Conservation (phyloP, 2,329 filamentous ascomycete species). For the Seiridium cupressi region DNA sequence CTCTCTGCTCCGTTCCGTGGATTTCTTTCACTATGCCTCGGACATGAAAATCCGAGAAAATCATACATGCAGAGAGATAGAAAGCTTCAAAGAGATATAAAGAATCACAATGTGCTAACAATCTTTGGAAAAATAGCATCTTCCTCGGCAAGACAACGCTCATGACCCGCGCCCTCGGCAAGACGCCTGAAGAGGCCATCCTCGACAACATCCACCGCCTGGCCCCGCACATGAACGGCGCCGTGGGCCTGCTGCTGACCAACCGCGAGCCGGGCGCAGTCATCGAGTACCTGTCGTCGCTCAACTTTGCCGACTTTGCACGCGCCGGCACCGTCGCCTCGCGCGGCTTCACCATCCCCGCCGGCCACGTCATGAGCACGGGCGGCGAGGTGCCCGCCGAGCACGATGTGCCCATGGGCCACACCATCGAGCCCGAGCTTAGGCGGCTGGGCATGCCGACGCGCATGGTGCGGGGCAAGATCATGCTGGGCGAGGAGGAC, state of each 20-base stretch:
- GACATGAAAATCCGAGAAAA: background rate
- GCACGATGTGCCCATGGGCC: constrained; percentile 82
- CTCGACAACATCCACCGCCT: constrained; percentile 75
- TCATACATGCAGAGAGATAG: no score
- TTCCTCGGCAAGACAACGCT: constrained; percentile 99
- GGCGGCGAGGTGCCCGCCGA: constrained; percentile 77
- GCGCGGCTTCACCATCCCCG: constrained; percentile 76
- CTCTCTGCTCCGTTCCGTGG: background rate
- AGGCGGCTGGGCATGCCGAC: constrained; percentile 88
- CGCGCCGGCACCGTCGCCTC: constrained; percentile 77
- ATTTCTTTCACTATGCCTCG: background rate
- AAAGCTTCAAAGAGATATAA: no score
- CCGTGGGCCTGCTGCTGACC: constrained; percentile 88
- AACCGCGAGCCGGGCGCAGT: constrained; percentile 69
- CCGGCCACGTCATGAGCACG: constrained; percentile 76
- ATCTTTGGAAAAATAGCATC: constrained; percentile 53
- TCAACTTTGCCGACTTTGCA: constrained; percentile 82
- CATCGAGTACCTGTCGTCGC: constrained; percentile 68
- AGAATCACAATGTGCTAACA: constrained; percentile 12
- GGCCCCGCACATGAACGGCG: constrained; percentile 68
- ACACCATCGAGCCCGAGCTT: constrained; percentile 87
- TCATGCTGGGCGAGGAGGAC: constrained; percentile 66
- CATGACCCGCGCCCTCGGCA: constrained; percentile 92
- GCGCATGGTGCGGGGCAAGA: constrained; percentile 81
- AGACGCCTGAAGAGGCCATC: constrained; percentile 72